These are phyloP conservation scores for Solanum lycopersicoides DNA, from an alignment of 257 asterid genomes.

Conservation along the genomic window DNA sequence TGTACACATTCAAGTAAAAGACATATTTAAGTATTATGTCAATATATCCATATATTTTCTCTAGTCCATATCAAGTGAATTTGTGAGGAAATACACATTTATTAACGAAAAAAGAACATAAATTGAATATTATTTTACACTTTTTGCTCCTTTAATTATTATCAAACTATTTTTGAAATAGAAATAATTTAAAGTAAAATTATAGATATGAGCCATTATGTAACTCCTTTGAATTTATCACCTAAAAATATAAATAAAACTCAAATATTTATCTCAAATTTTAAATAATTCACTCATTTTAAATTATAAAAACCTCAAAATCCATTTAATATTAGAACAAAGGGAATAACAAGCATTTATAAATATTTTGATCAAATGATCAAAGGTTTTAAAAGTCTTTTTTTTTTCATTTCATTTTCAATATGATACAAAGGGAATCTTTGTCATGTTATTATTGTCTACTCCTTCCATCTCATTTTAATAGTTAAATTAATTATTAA, in stretches of 20 bases:
- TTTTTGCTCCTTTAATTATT: background rate
- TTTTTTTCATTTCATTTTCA: background rate
- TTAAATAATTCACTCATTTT: no score
- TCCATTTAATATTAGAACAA: no score
- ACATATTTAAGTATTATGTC: no score
- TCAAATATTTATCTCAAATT: no score
- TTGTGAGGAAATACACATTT: no score
- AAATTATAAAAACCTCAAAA: no score
- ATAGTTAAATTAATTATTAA: background rate
- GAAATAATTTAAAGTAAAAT: no score
- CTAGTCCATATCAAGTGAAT: background rate
- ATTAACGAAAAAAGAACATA: background rate
- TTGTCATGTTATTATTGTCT: background rate
- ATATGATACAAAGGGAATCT: background rate
- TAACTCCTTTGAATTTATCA: background rate
- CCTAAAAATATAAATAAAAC: background rate
- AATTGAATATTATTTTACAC: no score
- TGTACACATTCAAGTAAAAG: accelerated
- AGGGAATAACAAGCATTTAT: background rate
- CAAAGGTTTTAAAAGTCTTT: background rate
- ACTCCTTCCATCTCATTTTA: background rate
- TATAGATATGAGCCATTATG: no score
- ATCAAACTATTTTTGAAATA: no score
- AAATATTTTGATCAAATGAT: background rate
- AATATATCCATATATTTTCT: background rate